phyloP scores from a whole-genome alignment of 129 eudicot species.

The Flaveria brownii region DNA sequence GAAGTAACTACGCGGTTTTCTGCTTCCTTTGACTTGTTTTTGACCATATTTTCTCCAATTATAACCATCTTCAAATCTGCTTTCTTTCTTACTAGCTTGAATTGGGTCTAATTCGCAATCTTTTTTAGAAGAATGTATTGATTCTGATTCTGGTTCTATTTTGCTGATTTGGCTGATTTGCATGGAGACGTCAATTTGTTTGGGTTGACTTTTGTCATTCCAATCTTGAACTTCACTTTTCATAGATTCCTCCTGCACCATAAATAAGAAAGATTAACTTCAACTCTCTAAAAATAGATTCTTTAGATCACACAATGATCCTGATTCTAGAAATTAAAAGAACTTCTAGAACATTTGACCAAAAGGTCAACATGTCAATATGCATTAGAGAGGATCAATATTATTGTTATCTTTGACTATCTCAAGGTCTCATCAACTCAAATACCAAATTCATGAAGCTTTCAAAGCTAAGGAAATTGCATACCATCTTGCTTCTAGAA shows the following conservation, averaged over 20 bases:
- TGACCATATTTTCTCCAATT: constrained; percentile 97
- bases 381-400: constrained; percentile 4
- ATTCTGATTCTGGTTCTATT: constrained; percentile 47
- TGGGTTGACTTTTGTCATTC: constrained; percentile 40
- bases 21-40: constrained; percentile 86
- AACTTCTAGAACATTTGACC: background rate
- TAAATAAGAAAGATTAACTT: constrained; percentile 1
- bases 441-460: background rate
- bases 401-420: background rate
- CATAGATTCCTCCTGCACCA: constrained; percentile 48
- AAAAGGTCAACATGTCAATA: constrained; percentile 6
- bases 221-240: constrained; percentile 47
- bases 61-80: constrained; percentile 79
- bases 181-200: constrained; percentile 40
- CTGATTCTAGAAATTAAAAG: background rate
- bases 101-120: constrained; percentile 33
- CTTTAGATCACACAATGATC: background rate
- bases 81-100: constrained; percentile 55
- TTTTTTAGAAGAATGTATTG: constrained; percentile 26
- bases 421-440: background rate
- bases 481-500: constrained; percentile 39
- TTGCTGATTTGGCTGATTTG: constrained; percentile 19
- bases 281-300: background rate
- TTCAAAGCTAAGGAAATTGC: constrained; percentile 12
- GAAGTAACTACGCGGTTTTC: constrained; percentile 85